Evolutionary conservation across 441 rosid genomes (phyloP), one percentile per base, ranked within the genome.

Genomic region (Mallotus japonicus): DNA sequence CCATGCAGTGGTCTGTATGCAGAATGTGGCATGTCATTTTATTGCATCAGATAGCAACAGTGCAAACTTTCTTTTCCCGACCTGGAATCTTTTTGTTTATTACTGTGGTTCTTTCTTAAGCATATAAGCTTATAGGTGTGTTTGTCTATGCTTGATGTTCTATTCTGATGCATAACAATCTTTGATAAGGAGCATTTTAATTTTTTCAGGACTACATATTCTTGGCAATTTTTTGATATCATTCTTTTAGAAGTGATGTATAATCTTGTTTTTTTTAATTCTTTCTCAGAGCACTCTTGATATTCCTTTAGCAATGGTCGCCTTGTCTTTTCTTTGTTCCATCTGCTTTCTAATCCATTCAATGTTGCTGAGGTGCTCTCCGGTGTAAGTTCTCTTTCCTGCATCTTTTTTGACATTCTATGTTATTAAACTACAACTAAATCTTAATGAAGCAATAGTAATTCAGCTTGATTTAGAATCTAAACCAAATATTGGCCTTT

Each of bases 251-350:
- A 46, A 56, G 14, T 61, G 63, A 19, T 68, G 12, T 16, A 37
- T 59, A 22, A 58, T 62, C 65, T 58, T n/a, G 11, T 42, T 44
- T 70, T 62, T 73, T 70, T 34, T 46, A 77, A 8, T 79, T 74
- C 44, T 51, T 47, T 80, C 73, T 54, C 97, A 94, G 95, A 91
- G 99, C 84, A 83, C 90, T 63, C 81, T 86, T 70, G 99, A 95
- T 84, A 77, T 82, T 2, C 86, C 73, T 71, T 71, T 84, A 72
- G 93, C 93, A 1, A 66, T 88, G 72, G 88, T 73, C 62, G 81
- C 88, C 13, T 75, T 89, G 75, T 11, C 76, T 65, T 80, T 80
- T 59, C 85, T 84, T 57, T 82, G 72, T 76, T 65, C 73, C 59
- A 16, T 89, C 74, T 87, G 88, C 87, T 83, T 20, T 72, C 67